Evolutionary conservation across 371 early-diverging fungal genomes (phyloP), one percentile per base, ranked within the genome.

Genomic region (Catenaria anguillulae): DNA sequence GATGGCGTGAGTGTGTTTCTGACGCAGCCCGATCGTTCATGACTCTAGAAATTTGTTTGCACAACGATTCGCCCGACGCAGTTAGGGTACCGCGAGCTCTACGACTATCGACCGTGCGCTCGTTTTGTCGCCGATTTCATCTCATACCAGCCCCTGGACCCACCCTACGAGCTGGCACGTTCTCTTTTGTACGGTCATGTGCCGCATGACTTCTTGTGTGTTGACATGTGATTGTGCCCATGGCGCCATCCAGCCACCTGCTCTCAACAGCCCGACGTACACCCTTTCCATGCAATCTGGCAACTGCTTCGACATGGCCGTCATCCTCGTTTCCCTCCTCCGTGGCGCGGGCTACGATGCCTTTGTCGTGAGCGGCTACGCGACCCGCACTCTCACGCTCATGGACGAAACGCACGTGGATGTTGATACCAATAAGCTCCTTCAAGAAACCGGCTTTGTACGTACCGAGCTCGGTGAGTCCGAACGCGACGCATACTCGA

Each of bases 311-410:
- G 79, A 77, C 55, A 68, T 70, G 63, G 65, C 77, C 2, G 65
- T 72, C 12, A 60, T 78, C 5, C 71, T 78, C 17, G 69, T 67
- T 31, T 75, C 76, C 1, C 70, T 78, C 0, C 66, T 78, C 19
- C 67, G 71, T 2, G 79, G 79, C 19, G 77, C 75, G 6, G 79
- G 79, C 0, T 78, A 75, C 63, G 79, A 78, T 55, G 79, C 79
- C n/a, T 77, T 73, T 56, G 75, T 78, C 33, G 77, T 78, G 6
- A 73, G 73, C 4, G 79, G 79, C 8, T 78, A 78, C 60, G 77
- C 76, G 0, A 60, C 70, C 0, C 67, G 72, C 24, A 65, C 70
- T 17, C 65, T 78, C 36, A 78, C 79, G 10, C 60, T 74, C 15
- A 61, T 78, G 65, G 76, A 78, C 62, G 74, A 76, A 59, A 72